phyloP scores from a whole-genome alignment of 805 yeast genomes.

The Kodamaea sagamina region DNA sequence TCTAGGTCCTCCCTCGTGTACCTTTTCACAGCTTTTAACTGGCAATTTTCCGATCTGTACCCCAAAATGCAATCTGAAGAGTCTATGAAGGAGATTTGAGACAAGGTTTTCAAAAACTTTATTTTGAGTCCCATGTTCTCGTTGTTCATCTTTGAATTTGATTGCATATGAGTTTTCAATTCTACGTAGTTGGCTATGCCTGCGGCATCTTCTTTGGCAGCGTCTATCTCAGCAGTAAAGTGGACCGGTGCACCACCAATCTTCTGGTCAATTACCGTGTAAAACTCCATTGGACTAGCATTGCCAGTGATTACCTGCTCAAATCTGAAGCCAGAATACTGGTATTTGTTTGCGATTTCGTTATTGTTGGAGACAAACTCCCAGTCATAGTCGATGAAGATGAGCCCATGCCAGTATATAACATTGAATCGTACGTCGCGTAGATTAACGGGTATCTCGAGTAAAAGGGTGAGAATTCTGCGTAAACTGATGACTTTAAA shows the following conservation, averaged over 20 bases:
- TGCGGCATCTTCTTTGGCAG: constrained; percentile 1
- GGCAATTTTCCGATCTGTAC: constrained; percentile 10
- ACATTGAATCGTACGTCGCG: constrained; percentile 19
- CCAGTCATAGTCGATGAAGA: constrained; percentile 25
- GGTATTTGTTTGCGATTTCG: constrained; percentile 8
- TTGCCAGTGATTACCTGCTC: constrained; percentile 21
- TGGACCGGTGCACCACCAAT: constrained; percentile 15
- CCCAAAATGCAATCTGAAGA: constrained; percentile 8
- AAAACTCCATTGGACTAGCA: constrained; percentile 11
- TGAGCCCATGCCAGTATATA: constrained; percentile 20
- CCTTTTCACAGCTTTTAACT: constrained; percentile 9
- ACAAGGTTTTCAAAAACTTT: constrained; percentile 10
- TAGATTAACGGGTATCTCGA: constrained; percentile 23
- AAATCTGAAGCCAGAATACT: constrained; percentile 27
- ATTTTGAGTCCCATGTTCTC: constrained; percentile 8
- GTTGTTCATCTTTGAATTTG: constrained; percentile 3
- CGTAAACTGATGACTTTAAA: constrained; percentile 20
- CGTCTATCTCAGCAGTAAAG: constrained; percentile 30
- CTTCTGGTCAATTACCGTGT: constrained; percentile 19
- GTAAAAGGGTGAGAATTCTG: constrained; percentile 20
- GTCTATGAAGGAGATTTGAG: constrained; percentile 9
- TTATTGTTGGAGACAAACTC: constrained; percentile 5
- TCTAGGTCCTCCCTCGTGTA: constrained; percentile 4
- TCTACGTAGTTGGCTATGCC: constrained; percentile 22
- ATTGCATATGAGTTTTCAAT: constrained; percentile 24